These are phyloP conservation scores for Stagonosporopsis cucurbitacearum DNA, from an alignment of 2,329 filamentous ascomycete species.

Conservation along the genomic window DNA sequence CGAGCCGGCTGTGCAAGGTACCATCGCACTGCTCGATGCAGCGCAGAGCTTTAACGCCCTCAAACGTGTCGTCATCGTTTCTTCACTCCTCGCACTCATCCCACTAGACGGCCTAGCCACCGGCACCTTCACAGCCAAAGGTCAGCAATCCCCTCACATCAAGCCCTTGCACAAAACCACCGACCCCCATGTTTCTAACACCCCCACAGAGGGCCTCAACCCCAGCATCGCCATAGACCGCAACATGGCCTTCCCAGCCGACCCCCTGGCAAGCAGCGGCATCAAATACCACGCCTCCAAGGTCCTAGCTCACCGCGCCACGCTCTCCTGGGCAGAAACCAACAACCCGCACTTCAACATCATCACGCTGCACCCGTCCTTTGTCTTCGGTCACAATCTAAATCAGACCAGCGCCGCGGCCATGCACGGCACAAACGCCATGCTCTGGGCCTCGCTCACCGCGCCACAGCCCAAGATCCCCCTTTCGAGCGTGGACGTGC, in stretches of 20 bases:
- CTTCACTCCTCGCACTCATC: constrained; percentile 27
- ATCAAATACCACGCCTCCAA: constrained; percentile 32
- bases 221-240: constrained; percentile 18
- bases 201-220: constrained; percentile 9
- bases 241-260: constrained; percentile 10
- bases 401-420: constrained; percentile 23
- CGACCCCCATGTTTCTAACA: neutral
- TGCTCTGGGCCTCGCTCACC: constrained; percentile 22
- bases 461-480: constrained; percentile 20
- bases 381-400: constrained; percentile 33
- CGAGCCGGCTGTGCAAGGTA: constrained; percentile 37
- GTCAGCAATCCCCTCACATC: neutral
- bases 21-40: constrained; percentile 27
- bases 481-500: constrained; percentile 28
- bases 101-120: constrained; percentile 14
- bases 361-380: constrained; percentile 33
- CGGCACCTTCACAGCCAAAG: constrained; percentile 6
- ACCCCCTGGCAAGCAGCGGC: constrained; percentile 8
- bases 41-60: constrained; percentile 30
- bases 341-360: constrained; percentile 30
- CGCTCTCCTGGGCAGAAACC: constrained; percentile 24
- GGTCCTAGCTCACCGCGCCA: constrained; percentile 37
- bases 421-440: constrained; percentile 27
- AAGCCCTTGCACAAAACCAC: neutral
- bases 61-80: constrained; percentile 37